Evolutionary conservation across 2,329 filamentous ascomycete genomes (phyloP).

Genomic region (Neobulgaria alba): DNA sequence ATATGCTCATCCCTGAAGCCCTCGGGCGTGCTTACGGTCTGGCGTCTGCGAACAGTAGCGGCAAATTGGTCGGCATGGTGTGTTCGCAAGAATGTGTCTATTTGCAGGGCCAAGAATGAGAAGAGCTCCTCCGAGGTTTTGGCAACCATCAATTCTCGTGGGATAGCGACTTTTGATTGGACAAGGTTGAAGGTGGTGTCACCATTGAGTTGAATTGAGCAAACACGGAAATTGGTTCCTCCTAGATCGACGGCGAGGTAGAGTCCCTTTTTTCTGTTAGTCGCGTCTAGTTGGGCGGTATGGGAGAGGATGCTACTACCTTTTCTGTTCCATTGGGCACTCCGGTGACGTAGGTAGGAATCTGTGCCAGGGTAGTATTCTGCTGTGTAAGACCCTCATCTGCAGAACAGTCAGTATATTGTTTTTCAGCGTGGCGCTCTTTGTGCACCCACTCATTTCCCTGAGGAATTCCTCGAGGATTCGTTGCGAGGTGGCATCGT

Average conservation of each 20-base stretch:
- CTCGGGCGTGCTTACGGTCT: slow-evolving; percentile 48
- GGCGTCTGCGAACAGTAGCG: slow-evolving; percentile 55
- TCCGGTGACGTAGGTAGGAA: slow-evolving; percentile 91
- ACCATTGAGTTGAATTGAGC: slow-evolving; percentile 86
- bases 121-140: slow-evolving; percentile 83
- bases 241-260: slow-evolving; percentile 97
- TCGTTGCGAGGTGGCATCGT: slow-evolving; percentile 66
- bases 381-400: slow-evolving; percentile 75
- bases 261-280: slow-evolving; percentile 48
- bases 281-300: not conserved
- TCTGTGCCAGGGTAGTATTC: slow-evolving; percentile 81
- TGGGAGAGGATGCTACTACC: slow-evolving; percentile 41
- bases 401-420: slow-evolving; percentile 30
- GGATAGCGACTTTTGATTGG: slow-evolving; percentile 87
- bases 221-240: slow-evolving; percentile 96
- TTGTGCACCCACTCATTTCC: slow-evolving; percentile 60
- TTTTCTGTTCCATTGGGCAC: slow-evolving; percentile 98
- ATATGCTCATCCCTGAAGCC: slow-evolving; percentile 64
- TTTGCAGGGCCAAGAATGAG: slow-evolving; percentile 84
- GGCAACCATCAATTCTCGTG: slow-evolving; percentile 81
- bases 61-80: slow-evolving; percentile 87
- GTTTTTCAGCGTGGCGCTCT: not conserved
- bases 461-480: slow-evolving; percentile 77
- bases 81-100: slow-evolving; percentile 75
- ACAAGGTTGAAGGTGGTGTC: slow-evolving; percentile 92